Conservation (phyloP, 345 rosid genomes). For the Anastatica hierochuntica region DNA sequence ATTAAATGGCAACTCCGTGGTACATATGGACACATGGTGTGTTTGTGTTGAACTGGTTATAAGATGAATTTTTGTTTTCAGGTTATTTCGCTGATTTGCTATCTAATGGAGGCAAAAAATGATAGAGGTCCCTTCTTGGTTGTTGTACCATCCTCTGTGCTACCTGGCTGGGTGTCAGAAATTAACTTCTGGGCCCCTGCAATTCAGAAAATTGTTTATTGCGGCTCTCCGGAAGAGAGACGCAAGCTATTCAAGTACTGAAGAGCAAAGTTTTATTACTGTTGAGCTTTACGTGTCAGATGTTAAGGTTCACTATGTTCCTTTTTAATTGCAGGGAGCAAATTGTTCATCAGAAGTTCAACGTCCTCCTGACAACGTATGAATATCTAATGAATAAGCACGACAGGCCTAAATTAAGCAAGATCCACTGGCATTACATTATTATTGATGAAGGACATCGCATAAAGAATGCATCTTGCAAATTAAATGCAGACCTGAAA, state of each 20-base stretch:
- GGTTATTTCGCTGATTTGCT: conserved; percentile 77
- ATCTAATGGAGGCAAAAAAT: conserved; percentile 79
- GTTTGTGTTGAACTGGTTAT: background rate
- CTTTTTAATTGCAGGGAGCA: conserved; percentile 55
- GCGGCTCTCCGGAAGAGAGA: conserved; percentile 88
- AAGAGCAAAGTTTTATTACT: background rate
- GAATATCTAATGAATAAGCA: conserved; percentile 94
- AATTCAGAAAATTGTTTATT: conserved; percentile 55
- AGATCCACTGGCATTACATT: conserved; percentile 80
- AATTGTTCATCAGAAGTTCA: conserved; percentile 82
- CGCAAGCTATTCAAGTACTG: conserved; percentile 69
- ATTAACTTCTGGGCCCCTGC: conserved; percentile 77
- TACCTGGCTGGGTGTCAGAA: conserved; percentile 82
- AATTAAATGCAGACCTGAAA: conserved; percentile 77
- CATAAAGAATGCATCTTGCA: conserved; percentile 94
- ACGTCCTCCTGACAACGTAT: conserved; percentile 75
- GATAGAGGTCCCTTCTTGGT: conserved; percentile 87
- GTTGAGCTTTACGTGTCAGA: background rate
- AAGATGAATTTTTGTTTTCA: conserved; percentile 18
- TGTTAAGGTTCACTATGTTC: conserved; percentile 1
- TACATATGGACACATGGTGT: background rate
- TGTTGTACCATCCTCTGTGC: conserved; percentile 82
- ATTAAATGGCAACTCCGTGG: background rate
- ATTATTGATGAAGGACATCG: conserved; percentile 96
- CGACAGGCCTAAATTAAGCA: conserved; percentile 75